Evolutionary conservation across 768 basidiomycete species (phyloP), one percentile per base, ranked within the genome.

Genomic region (Tricholoma sp.): DNA sequence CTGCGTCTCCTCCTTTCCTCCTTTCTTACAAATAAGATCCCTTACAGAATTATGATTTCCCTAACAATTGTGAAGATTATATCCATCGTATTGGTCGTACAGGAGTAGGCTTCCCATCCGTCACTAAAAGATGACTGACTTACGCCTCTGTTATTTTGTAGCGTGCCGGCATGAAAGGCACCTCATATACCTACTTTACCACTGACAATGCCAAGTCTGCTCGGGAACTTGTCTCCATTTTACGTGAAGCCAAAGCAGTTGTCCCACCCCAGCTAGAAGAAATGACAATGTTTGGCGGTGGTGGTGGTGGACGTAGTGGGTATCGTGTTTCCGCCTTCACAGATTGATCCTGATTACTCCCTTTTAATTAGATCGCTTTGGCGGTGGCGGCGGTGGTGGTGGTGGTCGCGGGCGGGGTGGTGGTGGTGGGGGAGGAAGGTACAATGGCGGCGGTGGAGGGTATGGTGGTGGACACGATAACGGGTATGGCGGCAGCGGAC

Each of bases 81-180:
- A 94, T 98, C 59, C 96, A 99, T 75, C 93, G 96, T 64, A 99
- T 99, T 67, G 97, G 96, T 61, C 94, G 96, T 71, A 97, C 96
- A 62, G 95, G 95, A 56, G 91, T 92, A 72, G 47, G 82, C 70
- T 0, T 54, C 45, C 12, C 31, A 50, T 37, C 21, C 19, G 12
- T 18, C 1, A 56, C 8, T 3, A 50, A 5, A 22, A 43, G 10
- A 34, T 8, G 22, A 27, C 24, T 45, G 9, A 29, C 31, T 18
- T 19, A 14, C 14, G 14, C 52, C 16, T 41, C 66, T 67, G 8
- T 54, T 5, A 43, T 47, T 56, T 43, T 46, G 27, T 61, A 94
- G 91, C 92, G 91, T 71, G 94, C 93, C 45, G 93, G 93, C 39
- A 82, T 86, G 83, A 95, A 85, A 71, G 95, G 95, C 63, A 87